Evolutionary conservation across 108 stramenopile species (phyloP), one percentile per base, ranked within the genome.

Genomic region (Nitzschia putrida): DNA sequence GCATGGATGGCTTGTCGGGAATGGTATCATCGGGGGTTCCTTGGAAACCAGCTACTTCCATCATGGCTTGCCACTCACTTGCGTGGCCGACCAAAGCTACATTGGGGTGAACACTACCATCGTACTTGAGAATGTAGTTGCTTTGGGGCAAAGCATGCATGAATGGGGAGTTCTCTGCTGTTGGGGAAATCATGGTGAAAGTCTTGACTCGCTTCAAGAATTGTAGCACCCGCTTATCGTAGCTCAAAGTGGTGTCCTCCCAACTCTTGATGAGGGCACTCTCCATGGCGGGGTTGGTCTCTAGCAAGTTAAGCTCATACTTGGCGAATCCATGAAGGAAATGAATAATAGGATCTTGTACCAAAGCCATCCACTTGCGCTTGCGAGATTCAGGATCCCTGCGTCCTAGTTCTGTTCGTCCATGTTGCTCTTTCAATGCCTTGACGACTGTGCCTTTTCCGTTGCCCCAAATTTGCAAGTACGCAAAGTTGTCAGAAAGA

Each of bases 71-170:
- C 61, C 61, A 63, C 37, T 63, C 61, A 47, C 44, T 21, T 2
- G 18, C 10, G 24, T 63, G 38, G 9, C 44, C 61, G 0, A 63
- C 37, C 8, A 47, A 8, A 20, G 18, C 61, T 44, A 63, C 18
- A 10, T 63, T 63, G 42, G 61, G 44, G 40, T 63, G 44, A 47
- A 63, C 20, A 10, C 7, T 12, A 22, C 61, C 61, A 12, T 20
- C 61, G 45, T 63, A 41, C 2, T 63, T 24, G 12, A 63, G 12
- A 37, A 63, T 24, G 44, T 44, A 63, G 61, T 63, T 63, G 43
- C 22, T 63, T 63, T 63, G 61, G n/a, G 61, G 61, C 42, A 63
- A 47, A 0, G 61, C 61, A 63, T 63, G 61, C 61, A 63, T 63
- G 21, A 63, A 45, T 10, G 61, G 61, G 12, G 42, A 45, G 12